phyloP scores from a whole-genome alignment of 2,329 filamentous ascomycete species.

The Alternaria incomplexa region DNA sequence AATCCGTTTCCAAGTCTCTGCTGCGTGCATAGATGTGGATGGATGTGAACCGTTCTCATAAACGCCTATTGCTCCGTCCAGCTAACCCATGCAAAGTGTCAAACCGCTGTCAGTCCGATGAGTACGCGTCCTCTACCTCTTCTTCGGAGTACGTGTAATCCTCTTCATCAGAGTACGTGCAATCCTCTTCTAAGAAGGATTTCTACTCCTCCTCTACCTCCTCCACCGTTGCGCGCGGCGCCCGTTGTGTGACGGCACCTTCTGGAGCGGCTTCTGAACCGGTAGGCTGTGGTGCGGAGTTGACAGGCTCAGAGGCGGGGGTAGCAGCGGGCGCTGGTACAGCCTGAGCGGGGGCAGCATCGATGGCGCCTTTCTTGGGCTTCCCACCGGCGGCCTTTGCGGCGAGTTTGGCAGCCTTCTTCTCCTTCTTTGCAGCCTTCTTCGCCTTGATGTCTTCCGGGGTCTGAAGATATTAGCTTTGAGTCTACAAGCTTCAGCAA shows the following conservation, averaged over 20 bases:
- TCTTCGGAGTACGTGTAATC: neutral
- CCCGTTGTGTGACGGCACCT: slow-evolving; percentile 35
- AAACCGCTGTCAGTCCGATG: neutral
- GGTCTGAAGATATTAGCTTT: slow-evolving; percentile 28
- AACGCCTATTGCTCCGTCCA: slow-evolving; percentile 6
- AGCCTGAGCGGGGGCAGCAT: slow-evolving; percentile 32
- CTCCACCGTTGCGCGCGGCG: slow-evolving; percentile 44
- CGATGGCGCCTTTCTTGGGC: slow-evolving; percentile 42
- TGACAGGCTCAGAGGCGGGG: slow-evolving; percentile 20
- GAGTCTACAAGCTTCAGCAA: neutral
- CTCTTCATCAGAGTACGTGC: neutral
- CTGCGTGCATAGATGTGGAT: neutral
- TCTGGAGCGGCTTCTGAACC: slow-evolving; percentile 31
- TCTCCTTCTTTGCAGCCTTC: slow-evolving; percentile 51
- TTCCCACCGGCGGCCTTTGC: slow-evolving; percentile 40
- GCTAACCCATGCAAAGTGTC: slow-evolving; percentile 11
- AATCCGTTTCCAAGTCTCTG: neutral
- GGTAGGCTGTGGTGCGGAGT: slow-evolving; percentile 36
- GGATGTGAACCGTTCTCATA: neutral
- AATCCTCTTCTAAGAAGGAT: neutral
- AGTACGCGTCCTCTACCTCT: neutral
- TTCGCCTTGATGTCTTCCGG: slow-evolving; percentile 53
- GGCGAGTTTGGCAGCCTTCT: slow-evolving; percentile 42
- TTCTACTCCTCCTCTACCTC: slow-evolving; percentile 44
- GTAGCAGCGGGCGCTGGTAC: slow-evolving; percentile 4